Conservation (phyloP, 2,329 filamentous ascomycete genomes). For the Coniochaeta prunicola region DNA sequence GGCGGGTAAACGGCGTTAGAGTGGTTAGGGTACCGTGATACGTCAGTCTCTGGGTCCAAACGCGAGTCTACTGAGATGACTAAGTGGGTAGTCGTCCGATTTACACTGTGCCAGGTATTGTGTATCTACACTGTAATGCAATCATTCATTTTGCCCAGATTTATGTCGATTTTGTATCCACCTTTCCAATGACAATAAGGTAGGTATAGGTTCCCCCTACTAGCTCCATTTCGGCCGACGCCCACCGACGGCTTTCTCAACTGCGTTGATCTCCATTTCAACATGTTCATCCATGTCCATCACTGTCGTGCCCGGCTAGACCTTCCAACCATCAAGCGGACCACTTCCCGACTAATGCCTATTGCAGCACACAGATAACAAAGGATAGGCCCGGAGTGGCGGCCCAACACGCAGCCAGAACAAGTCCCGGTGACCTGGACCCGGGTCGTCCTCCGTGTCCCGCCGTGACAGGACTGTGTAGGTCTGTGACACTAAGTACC, state of each 20-base stretch:
- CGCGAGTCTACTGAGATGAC: too few relatives aligned
- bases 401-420: neutral
- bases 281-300: neutral
- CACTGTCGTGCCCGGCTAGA: neutral
- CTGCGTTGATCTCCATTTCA: neutral
- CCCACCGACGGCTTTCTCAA: neutral
- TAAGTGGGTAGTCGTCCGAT: too few relatives aligned
- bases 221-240: neutral
- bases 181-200: too few relatives aligned
- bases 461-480: neutral
- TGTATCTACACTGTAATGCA: too few relatives aligned
- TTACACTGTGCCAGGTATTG: too few relatives aligned
- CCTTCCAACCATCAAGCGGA: neutral
- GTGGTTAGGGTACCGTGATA: neutral
- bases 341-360: neutral
- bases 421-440: neutral
- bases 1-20: neutral
- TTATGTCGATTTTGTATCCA: too few relatives aligned
- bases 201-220: neutral
- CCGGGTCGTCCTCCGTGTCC: neutral
- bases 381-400: neutral
- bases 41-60: too few relatives aligned
- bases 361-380: neutral
- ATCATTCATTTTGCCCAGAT: too few relatives aligned
- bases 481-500: neutral